A percentile compares a stretch with the other conserved stretches of the same genome.
Evolutionary conservation across 1,139 yeast genomes (phyloP).

Genomic region (Geotrichum aggregatum): DNA sequence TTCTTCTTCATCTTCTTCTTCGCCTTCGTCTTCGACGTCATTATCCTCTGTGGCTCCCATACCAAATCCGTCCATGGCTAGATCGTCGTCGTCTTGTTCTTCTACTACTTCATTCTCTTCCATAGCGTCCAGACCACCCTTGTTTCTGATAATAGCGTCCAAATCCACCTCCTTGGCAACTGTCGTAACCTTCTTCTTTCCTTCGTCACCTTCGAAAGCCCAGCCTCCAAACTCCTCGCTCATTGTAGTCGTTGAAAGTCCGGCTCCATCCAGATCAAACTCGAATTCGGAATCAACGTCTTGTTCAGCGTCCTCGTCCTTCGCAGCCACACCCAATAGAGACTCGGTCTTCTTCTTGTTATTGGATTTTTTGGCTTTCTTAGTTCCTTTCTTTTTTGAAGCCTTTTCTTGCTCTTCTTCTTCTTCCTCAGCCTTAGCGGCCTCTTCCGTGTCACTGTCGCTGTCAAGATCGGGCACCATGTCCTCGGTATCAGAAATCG

Average conservation of each 20-base stretch:
- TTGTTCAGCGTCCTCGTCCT: slow-evolving; percentile 40
- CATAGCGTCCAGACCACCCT: slow-evolving; percentile 43
- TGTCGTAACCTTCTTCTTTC: slow-evolving; percentile 34
- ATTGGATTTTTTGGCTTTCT: slow-evolving; percentile 34
- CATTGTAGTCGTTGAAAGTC: slow-evolving; percentile 41
- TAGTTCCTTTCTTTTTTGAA: slow-evolving; percentile 28
- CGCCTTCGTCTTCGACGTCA: slow-evolving; percentile 30
- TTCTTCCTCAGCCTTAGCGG: slow-evolving; percentile 27
- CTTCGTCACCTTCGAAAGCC: slow-evolving; percentile 57
- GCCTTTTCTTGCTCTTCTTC: slow-evolving; percentile 27
- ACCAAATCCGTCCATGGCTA: slow-evolving; percentile 70
- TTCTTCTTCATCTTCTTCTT: slow-evolving; percentile 30
- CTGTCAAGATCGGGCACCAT: slow-evolving; percentile 50
- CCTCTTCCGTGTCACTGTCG: slow-evolving; percentile 38
- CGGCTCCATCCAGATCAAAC: slow-evolving; percentile 64
- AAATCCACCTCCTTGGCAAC: slow-evolving; percentile 63
- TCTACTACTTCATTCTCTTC: slow-evolving; percentile 41
- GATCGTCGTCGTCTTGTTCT: slow-evolving; percentile 49
- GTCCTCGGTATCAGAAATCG: slow-evolving; percentile 60
- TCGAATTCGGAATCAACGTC: slow-evolving; percentile 64
- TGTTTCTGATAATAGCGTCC: slow-evolving; percentile 74
- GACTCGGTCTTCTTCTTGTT: slow-evolving; percentile 30
- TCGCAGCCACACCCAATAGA: slow-evolving; percentile 25
- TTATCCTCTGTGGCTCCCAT: slow-evolving; percentile 51
- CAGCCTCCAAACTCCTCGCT: slow-evolving; percentile 63